These are phyloP conservation scores for Leavenworthia alabamica DNA, from an alignment of 345 rosid genomes.

Conservation along the genomic window DNA sequence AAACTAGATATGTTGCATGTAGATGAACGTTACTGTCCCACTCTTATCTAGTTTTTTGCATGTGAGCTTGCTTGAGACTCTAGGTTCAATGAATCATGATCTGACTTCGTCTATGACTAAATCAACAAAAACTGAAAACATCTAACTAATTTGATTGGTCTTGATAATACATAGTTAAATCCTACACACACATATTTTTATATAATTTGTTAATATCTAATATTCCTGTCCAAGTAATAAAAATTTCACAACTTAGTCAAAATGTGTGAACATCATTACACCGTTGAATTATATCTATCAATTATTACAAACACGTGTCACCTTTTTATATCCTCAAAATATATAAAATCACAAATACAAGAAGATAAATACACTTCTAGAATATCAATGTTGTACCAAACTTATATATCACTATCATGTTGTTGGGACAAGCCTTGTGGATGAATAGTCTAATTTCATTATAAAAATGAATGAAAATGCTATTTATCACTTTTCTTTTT, in stretches of 20 bases:
- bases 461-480: too few relatives aligned
- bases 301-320: conserved; percentile 18
- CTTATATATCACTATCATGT: conserved; percentile 23
- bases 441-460: conserved; percentile 17
- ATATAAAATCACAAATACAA: conserved; percentile 10
- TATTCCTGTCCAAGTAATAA: neutral
- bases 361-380: conserved; percentile 11
- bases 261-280: conserved; percentile 15
- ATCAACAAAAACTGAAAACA: neutral
- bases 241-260: conserved; percentile 7
- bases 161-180: neutral
- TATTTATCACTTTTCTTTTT: conserved; percentile 6
- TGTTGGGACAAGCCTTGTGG: conserved; percentile 20
- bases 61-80: neutral
- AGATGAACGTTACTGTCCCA: neutral
- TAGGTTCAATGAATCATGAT: neutral
- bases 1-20: neutral
- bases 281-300: neutral
- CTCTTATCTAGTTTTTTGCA: neutral
- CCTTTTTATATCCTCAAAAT: neutral
- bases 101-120: neutral
- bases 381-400: conserved; percentile 25
- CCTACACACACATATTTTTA: neutral
- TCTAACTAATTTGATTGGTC: neutral
- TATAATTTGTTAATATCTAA: neutral